Percentiles rank a stretch among this genome's conserved stretches.
Evolutionary conservation across 2,329 filamentous ascomycete genomes (phyloP).

Genomic region (Elsinoe arachidis): DNA sequence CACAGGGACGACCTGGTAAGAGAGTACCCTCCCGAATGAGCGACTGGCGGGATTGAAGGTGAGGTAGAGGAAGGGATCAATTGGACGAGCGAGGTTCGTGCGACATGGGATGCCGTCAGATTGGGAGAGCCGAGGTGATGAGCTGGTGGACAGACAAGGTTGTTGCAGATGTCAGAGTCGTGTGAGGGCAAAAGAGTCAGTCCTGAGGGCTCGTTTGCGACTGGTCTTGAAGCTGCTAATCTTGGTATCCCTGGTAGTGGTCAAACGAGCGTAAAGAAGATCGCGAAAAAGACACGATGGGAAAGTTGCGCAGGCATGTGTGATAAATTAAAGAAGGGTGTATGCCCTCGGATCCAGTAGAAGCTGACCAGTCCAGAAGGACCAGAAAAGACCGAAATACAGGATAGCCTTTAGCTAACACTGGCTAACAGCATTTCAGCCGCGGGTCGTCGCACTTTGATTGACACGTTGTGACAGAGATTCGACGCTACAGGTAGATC

Average conservation of each 20-base stretch:
- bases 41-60: not conserved
- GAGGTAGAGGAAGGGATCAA: not conserved
- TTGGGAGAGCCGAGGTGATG: not conserved
- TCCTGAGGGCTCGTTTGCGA: not conserved
- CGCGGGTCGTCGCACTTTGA: constrained; percentile 3
- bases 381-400: too few species aligned
- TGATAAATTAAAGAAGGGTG: not conserved
- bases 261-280: not conserved
- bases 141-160: too few species aligned
- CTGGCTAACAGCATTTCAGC: not conserved
- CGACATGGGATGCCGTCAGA: not conserved
- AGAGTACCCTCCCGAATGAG: not conserved
- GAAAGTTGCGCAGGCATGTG: not conserved
- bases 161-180: not conserved
- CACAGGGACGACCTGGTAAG: not conserved
- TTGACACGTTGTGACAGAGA: not conserved
- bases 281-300: not conserved
- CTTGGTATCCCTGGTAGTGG: not conserved
- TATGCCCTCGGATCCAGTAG: not conserved
- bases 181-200: not conserved
- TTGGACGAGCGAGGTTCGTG: not conserved
- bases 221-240: not conserved
- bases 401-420: not conserved
- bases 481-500: not conserved
- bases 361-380: not conserved